phyloP scores from a whole-genome alignment of 352 stramenopile species.

The Phytophthora fragariae region DNA sequence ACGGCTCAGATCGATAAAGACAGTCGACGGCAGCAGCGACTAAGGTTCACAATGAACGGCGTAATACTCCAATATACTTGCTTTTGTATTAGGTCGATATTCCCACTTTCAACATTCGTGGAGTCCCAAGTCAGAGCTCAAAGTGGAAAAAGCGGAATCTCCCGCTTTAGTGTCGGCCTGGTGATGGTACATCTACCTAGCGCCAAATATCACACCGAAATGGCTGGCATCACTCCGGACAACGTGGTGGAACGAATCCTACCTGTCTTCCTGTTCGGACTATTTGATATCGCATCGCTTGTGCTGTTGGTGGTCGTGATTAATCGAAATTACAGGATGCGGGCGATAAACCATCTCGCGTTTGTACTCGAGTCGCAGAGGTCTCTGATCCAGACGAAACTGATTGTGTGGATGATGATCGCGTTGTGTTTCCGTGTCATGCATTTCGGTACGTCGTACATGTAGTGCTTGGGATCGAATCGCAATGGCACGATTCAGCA shows the following conservation, averaged over 20 bases:
- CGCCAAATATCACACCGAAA: conserved; percentile 13
- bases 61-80: too few species aligned
- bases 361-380: conserved; percentile 54
- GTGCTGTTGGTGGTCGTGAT: neutral
- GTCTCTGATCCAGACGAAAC: conserved; percentile 37
- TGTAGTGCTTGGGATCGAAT: neutral
- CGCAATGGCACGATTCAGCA: neutral
- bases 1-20: too few species aligned
- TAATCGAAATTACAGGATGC: conserved; percentile 15
- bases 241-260: conserved; percentile 1
- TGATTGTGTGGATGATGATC: conserved; percentile 48
- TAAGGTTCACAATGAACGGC: too few species aligned
- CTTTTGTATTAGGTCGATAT: too few species aligned
- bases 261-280: conserved; percentile 27
- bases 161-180: too few species aligned
- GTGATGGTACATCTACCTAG: conserved; percentile 31
- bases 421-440: conserved; percentile 23
- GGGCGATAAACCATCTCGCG: conserved; percentile 38
- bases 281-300: conserved; percentile 35
- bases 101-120: too few species aligned
- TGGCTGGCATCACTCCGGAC: neutral
- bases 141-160: too few species aligned
- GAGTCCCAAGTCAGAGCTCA: too few species aligned
- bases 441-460: conserved; percentile 17
- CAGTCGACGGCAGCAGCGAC: too few species aligned